Evolutionary conservation across 345 rosid genomes (phyloP).

Genomic region (Boechera divaricarpa): DNA sequence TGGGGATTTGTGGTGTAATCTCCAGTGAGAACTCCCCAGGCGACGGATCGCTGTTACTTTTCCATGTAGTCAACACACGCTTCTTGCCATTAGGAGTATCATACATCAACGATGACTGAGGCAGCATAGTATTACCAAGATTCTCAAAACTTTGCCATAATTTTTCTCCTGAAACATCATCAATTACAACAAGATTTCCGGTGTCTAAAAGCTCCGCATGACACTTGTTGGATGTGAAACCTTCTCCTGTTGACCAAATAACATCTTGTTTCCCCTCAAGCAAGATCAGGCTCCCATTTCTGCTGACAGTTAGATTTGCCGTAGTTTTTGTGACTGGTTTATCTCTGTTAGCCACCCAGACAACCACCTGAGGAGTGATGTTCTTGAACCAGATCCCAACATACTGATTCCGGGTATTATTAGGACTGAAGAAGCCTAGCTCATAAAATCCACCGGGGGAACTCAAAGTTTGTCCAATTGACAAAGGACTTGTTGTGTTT

Average conservation of each 20-base stretch:
- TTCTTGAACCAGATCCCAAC: slow-evolving; percentile 57
- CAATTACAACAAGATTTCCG: slow-evolving; percentile 38
- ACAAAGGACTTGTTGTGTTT: slow-evolving; percentile 40
- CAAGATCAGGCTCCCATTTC: slow-evolving; percentile 35
- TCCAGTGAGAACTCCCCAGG: slow-evolving; percentile 37
- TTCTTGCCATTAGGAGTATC: slow-evolving; percentile 30
- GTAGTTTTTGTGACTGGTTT: slow-evolving; percentile 20
- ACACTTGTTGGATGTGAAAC: slow-evolving; percentile 19
- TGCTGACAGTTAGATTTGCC: slow-evolving; percentile 33
- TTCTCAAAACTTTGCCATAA: slow-evolving; percentile 46
- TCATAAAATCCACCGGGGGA: slow-evolving; percentile 41
- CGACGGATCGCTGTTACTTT: slow-evolving; percentile 32
- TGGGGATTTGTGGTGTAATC: slow-evolving; percentile 39
- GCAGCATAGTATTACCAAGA: slow-evolving; percentile 42
- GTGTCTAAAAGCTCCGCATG: slow-evolving; percentile 39
- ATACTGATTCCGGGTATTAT: slow-evolving; percentile 40
- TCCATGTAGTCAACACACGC: slow-evolving; percentile 41
- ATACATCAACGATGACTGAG: slow-evolving; percentile 36
- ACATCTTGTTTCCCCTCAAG: slow-evolving; percentile 21
- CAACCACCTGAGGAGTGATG: slow-evolving; percentile 26
- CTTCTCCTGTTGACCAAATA: slow-evolving; percentile 37
- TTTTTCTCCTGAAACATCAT: slow-evolving; percentile 23
- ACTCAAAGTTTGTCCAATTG: slow-evolving; percentile 35
- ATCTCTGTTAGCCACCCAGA: slow-evolving; percentile 50
- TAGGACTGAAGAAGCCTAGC: slow-evolving; percentile 51